phyloP scores from a whole-genome alignment of 176 grass and related monocot genomes.

The Thalia dealbata region DNA sequence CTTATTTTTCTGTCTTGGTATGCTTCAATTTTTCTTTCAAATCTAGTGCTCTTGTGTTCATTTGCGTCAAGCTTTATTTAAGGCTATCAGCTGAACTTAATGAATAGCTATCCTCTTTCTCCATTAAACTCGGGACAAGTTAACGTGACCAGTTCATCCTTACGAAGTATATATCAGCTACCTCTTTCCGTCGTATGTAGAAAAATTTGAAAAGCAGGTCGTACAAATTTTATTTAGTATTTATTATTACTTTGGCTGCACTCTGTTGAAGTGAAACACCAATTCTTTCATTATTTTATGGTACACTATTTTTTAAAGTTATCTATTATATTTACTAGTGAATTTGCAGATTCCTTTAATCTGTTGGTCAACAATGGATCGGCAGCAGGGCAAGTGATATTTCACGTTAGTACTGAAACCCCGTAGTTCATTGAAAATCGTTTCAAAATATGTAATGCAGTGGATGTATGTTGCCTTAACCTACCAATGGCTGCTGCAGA shows the following conservation, averaged over 20 bases:
- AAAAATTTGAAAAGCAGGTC: not conserved
- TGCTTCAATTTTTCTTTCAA: not conserved
- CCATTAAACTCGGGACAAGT: not conserved
- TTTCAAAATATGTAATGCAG: not conserved
- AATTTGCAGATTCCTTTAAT: conserved; percentile 68
- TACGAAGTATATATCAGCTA: not conserved
- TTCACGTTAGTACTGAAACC: conserved; percentile 44
- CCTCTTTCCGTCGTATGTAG: not conserved
- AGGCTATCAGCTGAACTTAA: not conserved
- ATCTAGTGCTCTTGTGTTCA: not conserved
- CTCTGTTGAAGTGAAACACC: not conserved
- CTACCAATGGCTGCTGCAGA: conserved; percentile 33
- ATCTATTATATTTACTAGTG: not conserved
- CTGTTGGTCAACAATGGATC: conserved; percentile 70
- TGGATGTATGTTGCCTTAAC: conserved; percentile 10
- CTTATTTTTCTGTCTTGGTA: not conserved
- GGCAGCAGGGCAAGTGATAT: conserved; percentile 71
- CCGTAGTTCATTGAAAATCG: not conserved
- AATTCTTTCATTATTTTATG: not conserved
- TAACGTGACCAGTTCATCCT: not conserved
- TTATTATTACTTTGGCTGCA: not conserved
- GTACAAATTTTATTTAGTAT: too few relatives aligned
- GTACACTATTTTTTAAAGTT: not conserved
- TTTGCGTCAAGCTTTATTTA: not conserved
- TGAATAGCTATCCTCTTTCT: not conserved